Base-by-base conservation (phyloP, 495 filamentous ascomycete species). In the Penicillium samsonianum region DNA sequence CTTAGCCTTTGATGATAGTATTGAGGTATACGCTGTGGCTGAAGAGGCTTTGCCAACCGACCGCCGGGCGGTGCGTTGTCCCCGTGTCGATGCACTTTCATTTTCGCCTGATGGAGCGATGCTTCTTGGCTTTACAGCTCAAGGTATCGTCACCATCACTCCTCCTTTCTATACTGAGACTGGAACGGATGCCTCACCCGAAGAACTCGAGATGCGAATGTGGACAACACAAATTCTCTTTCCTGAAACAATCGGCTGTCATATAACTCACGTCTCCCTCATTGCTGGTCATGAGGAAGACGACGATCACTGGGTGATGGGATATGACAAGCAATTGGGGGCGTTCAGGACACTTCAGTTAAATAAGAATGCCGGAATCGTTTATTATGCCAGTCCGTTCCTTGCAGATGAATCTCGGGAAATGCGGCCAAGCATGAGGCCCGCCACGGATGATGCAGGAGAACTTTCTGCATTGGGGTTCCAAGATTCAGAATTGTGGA, bases 141-240 rank as follows among this genome's bases (percentile, higher is more conserved):
- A 86, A 52, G 86, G 84, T 59, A 89, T 91, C 0, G 89, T 94
- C 14, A 83, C 90, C 55, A 79, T 95, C 16, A 89, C 88, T 0
- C 90, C 90, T 6, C 90, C 91, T 10, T 92, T 91, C 65, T 90
- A 90, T 64, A 72, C 75, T 7, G 79, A 80, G 53, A 69, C 73
- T 22, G 73, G 69, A 17, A 65, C 62, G 11, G 75, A 78, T 44
- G 58, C 68, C n/a, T 83, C 84, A 10, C 71, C 73, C 23, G 78
- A 83, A 44, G 87, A 90, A 57, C 78, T 85, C 52, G 80, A 93
- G 38, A 89, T 87, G 64, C 86, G 85, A 7, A 78, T 93, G 65
- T 95, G 90, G 90, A 95, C 90, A 42, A 92, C 90, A 1, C 91
- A 92, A 40, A 92, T 95, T 26, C 74, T 95, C 1, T 95, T 95